Percentiles rank a stretch among this genome's conserved stretches.
Evolutionary conservation across 768 basidiomycete genomes (phyloP).

Genomic region (Baorangia bicolor): DNA sequence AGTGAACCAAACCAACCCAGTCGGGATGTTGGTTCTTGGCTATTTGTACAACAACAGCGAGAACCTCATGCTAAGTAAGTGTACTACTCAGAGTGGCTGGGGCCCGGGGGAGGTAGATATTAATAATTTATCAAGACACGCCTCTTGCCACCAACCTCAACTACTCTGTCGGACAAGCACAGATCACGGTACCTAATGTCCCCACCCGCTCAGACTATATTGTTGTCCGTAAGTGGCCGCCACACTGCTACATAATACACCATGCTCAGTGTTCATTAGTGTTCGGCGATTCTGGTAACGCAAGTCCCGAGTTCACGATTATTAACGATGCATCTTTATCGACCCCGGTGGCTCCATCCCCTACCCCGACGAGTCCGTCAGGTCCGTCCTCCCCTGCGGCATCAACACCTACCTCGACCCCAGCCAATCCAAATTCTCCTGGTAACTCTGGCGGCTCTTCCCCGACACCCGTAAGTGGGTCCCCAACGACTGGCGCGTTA

Average conservation of each 20-base stretch:
- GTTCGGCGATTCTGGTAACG: slow-evolving; percentile 42
- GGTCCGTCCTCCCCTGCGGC: not conserved
- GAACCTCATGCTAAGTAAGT: slow-evolving; percentile 32
- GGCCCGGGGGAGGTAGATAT: too few species aligned
- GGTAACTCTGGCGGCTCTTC: not conserved
- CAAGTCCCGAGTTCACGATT: slow-evolving; percentile 41
- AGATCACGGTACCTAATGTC: slow-evolving; percentile 37
- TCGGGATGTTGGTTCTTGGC: slow-evolving; percentile 32
- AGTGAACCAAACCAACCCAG: slow-evolving; percentile 29
- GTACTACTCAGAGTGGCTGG: not conserved
- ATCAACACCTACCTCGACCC: not conserved
- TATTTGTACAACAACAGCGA: slow-evolving; percentile 29
- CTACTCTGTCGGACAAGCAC: slow-evolving; percentile 32
- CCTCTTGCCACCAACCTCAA: slow-evolving; percentile 36
- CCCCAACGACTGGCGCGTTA: not conserved
- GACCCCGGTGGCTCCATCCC: slow-evolving; percentile 7
- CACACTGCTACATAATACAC: too few species aligned
- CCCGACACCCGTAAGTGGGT: not conserved
- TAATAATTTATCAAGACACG: slow-evolving; percentile 23
- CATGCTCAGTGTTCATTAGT: slow-evolving; percentile 21
- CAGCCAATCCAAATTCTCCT: not conserved
- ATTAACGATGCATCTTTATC: slow-evolving; percentile 58
- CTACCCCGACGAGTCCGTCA: slow-evolving; percentile 3
- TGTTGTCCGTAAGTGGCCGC: slow-evolving; percentile 34
- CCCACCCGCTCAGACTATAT: slow-evolving; percentile 33